These are phyloP conservation scores for Mallotus nudiflorus DNA, from an alignment of 345 rosid genomes.

Conservation along the genomic window DNA sequence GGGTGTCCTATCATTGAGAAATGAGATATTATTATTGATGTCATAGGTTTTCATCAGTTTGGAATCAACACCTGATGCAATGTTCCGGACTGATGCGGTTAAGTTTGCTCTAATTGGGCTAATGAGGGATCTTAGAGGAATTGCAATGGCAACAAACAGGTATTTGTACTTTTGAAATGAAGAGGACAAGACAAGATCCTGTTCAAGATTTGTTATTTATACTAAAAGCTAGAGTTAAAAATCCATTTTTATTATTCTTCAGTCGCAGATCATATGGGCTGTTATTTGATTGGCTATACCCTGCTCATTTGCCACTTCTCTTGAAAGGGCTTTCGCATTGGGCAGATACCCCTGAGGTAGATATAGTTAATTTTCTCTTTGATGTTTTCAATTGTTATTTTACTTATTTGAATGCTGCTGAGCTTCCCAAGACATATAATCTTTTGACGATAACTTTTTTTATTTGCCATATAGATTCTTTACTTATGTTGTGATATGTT, in stretches of 20 bases:
- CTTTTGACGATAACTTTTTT: background rate
- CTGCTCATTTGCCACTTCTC: constrained; percentile 91
- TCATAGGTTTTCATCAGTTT: constrained; percentile 72
- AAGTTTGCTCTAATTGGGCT: constrained; percentile 90
- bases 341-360: constrained; percentile 98
- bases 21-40: constrained; percentile 13
- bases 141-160: constrained; percentile 98
- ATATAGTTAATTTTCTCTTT: background rate
- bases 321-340: constrained; percentile 90
- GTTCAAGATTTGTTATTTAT: constrained; percentile 2
- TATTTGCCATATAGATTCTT: background rate
- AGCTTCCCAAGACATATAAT: background rate
- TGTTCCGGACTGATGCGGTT: constrained; percentile 89
- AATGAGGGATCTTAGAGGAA: constrained; percentile 98
- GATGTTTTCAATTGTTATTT: background rate
- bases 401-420: background rate
- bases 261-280: constrained; percentile 93
- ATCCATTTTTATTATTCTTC: constrained; percentile 30
- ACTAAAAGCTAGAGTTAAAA: constrained; percentile 3
- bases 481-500: background rate
- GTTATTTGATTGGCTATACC: constrained; percentile 98
- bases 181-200: no score
- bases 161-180: constrained; percentile 16
- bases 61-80: constrained; percentile 84
- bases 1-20: background rate